These are phyloP conservation scores for Panicum virgatum DNA, from an alignment of 202 grass and related monocot species.

Conservation along the genomic window DNA sequence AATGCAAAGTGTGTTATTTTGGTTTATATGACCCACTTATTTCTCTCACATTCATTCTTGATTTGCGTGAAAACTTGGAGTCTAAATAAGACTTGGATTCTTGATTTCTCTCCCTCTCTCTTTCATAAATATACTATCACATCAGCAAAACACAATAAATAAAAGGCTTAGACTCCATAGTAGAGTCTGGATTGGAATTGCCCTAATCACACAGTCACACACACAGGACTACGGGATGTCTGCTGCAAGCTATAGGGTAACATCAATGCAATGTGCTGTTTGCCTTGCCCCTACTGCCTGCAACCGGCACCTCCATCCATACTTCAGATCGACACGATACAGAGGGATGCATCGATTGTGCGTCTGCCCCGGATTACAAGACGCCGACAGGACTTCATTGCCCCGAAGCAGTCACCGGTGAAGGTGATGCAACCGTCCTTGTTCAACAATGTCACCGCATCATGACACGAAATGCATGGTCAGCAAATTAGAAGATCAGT, in stretches of 20 bases:
- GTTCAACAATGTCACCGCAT: no score
- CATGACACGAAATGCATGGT: no score
- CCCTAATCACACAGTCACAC: constrained; percentile 39
- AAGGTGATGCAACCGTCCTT: not conserved
- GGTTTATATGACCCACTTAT: no score
- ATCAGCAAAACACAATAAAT: no score
- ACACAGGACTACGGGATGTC: constrained; percentile 4
- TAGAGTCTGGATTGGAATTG: no score
- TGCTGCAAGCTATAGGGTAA: constrained; percentile 37
- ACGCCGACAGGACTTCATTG: constrained; percentile 35
- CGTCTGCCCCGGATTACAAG: constrained; percentile 39
- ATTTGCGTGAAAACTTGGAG: no score
- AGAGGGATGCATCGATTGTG: constrained; percentile 7
- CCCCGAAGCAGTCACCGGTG: not conserved
- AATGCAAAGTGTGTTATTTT: no score
- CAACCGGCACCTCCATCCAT: not conserved
- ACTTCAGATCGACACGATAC: constrained; percentile 21
- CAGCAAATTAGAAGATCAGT: no score
- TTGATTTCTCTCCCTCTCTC: no score
- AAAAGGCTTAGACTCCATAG: constrained; percentile 33
- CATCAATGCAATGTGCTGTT: constrained; percentile 28
- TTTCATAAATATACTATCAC: no score
- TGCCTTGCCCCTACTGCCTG: not conserved
- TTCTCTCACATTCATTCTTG: no score
- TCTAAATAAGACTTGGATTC: no score